These are phyloP conservation scores for Alternaria brassicicola DNA, from an alignment of 2,329 filamentous ascomycete species.

Conservation along the genomic window DNA sequence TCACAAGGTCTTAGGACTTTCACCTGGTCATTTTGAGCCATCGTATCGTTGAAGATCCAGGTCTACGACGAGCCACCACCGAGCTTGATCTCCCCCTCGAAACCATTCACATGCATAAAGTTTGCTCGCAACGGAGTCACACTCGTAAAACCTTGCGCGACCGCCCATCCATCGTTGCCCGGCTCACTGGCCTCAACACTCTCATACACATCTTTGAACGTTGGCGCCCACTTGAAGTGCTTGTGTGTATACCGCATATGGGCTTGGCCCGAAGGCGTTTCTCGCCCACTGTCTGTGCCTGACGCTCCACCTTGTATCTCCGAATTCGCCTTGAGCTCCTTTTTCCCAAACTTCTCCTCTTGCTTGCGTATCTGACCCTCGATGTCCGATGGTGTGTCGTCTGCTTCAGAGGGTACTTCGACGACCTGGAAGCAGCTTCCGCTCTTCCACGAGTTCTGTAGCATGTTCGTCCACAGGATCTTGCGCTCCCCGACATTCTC, in stretches of 20 bases:
- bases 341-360: slow-evolving; percentile 57
- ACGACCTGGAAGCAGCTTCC: slow-evolving; percentile 87
- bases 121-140: slow-evolving; percentile 91
- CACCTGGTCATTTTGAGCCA: neutral
- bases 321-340: slow-evolving; percentile 39
- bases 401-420: slow-evolving; percentile 66
- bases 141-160: slow-evolving; percentile 86
- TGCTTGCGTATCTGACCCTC: slow-evolving; percentile 76
- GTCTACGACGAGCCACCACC: slow-evolving; percentile 9
- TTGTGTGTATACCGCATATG: slow-evolving; percentile 70
- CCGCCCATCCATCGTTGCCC: slow-evolving; percentile 91
- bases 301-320: slow-evolving; percentile 22
- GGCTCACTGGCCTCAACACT: slow-evolving; percentile 80
- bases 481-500: slow-evolving; percentile 73
- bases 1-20: too few species aligned
- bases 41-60: too few species aligned
- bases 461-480: slow-evolving; percentile 81
- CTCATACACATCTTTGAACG: slow-evolving; percentile 83
- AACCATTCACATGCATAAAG: slow-evolving; percentile 70
- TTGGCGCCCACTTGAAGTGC: slow-evolving; percentile 94
- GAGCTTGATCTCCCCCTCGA: slow-evolving; percentile 42
- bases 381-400: slow-evolving; percentile 67
- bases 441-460: slow-evolving; percentile 89
- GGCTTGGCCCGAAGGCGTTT: slow-evolving; percentile 36
- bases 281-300: slow-evolving; percentile 36